Evolutionary conservation across 2,329 filamentous ascomycete species (phyloP).

Genomic region (Acrocalymma vagum): DNA sequence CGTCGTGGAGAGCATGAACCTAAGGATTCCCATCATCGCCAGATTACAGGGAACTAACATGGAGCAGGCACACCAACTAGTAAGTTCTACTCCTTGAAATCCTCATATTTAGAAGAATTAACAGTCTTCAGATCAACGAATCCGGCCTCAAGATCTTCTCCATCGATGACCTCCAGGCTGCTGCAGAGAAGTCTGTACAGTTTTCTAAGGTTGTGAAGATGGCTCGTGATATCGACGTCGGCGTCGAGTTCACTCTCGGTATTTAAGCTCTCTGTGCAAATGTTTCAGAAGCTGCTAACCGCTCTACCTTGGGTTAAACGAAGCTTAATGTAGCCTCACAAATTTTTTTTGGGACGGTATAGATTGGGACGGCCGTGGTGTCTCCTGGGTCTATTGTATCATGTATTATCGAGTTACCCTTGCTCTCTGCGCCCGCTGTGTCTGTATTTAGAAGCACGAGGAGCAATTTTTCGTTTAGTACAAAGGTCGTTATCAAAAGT

Average conservation of each 20-base stretch:
- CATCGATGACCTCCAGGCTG: slow-evolving; percentile 96
- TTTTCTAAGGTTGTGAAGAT: slow-evolving; percentile 99
- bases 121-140: slow-evolving; percentile 77
- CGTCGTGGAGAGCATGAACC: slow-evolving; percentile 92
- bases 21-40: slow-evolving; percentile 96
- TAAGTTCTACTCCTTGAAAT: slow-evolving; percentile 50
- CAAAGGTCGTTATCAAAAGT: too few relatives aligned
- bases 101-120: not conserved
- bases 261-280: slow-evolving; percentile 67
- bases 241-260: slow-evolving; percentile 72
- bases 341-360: too few relatives aligned
- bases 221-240: slow-evolving; percentile 96
- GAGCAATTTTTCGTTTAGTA: too few relatives aligned
- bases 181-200: slow-evolving; percentile 97
- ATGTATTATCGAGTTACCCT: too few relatives aligned
- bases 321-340: too few relatives aligned
- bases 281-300: too few relatives aligned
- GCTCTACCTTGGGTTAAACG: too few relatives aligned
- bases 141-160: slow-evolving; percentile 99
- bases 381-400: too few relatives aligned
- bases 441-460: too few relatives aligned
- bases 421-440: too few relatives aligned
- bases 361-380: too few relatives aligned
- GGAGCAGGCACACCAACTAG: slow-evolving; percentile 86
- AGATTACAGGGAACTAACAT: slow-evolving; percentile 98